Conservation (phyloP, 768 basidiomycete species). For the Clathrus columnatus region DNA sequence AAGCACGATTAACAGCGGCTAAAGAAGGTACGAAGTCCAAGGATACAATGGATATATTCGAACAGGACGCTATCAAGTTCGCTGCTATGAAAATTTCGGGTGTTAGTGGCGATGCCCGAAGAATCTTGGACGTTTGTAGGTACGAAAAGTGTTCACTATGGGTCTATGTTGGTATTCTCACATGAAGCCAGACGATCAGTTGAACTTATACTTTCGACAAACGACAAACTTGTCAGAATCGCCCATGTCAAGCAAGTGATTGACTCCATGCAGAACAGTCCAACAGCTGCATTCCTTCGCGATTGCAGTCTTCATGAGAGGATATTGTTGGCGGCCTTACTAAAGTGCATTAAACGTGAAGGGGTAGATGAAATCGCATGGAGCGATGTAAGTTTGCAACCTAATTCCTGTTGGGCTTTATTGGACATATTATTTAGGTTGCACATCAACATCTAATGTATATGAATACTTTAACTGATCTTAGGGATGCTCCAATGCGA, state of each 20-base stretch:
- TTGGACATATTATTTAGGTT: conserved; percentile 34
- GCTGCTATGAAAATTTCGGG: conserved; percentile 72
- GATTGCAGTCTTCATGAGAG: conserved; percentile 84
- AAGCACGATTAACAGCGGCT: conserved; percentile 63
- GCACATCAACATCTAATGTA: conserved; percentile 70
- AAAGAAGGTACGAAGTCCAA: conserved; percentile 41
- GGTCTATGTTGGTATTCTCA: background rate
- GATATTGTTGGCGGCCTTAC: conserved; percentile 74
- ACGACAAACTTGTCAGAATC: conserved; percentile 27
- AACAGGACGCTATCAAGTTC: conserved; percentile 67
- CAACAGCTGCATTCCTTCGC: conserved; percentile 73
- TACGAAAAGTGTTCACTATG: conserved; percentile 24
- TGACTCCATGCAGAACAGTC: conserved; percentile 82
- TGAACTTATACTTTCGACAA: conserved; percentile 57
- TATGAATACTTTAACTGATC: conserved; percentile 46
- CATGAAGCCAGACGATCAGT: conserved; percentile 56
- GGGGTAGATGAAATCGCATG: conserved; percentile 86
- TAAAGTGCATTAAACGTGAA: conserved; percentile 73
- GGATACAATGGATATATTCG: conserved; percentile 37
- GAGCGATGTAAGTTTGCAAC: conserved; percentile 50
- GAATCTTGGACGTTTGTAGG: conserved; percentile 91
- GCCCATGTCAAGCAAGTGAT: conserved; percentile 79
- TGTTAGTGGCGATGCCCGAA: conserved; percentile 89
- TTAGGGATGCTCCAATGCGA: conserved; percentile 46
- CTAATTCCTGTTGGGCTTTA: background rate